These are phyloP conservation scores for Myochromella boudieri DNA, from an alignment of 768 basidiomycete species.

Conservation along the genomic window DNA sequence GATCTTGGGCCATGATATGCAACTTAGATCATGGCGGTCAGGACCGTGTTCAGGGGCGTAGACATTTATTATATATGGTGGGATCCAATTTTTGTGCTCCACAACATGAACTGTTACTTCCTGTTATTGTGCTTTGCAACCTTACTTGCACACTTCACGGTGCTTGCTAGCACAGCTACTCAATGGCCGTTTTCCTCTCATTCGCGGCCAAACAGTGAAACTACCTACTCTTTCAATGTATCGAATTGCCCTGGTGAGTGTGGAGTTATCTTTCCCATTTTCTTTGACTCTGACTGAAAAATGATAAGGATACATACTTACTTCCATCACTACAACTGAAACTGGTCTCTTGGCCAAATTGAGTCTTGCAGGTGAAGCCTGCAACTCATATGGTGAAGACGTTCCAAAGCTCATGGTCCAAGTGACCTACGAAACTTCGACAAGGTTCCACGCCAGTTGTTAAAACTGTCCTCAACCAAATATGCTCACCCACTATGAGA, in stretches of 20 bases:
- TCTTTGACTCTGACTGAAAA: neutral
- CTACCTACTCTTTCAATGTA: constrained; percentile 15
- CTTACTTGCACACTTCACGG: constrained; percentile 7
- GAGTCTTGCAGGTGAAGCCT: constrained; percentile 51
- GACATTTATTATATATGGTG: too few species aligned
- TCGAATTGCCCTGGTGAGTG: constrained; percentile 8
- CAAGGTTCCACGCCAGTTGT: constrained; percentile 34
- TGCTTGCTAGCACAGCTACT: constrained; percentile 11
- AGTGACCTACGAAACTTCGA: constrained; percentile 62
- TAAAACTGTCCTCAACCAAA: neutral
- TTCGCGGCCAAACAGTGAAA: neutral
- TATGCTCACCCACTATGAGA: neutral
- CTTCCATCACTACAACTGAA: constrained; percentile 38
- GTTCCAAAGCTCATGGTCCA: constrained; percentile 58
- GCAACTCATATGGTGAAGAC: constrained; percentile 67
- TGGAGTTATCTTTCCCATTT: neutral
- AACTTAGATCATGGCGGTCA: too few species aligned
- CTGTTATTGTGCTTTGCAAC: constrained; percentile 3
- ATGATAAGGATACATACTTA: constrained; percentile 53
- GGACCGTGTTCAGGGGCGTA: too few species aligned
- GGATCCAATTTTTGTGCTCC: too few species aligned
- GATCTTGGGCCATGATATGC: too few species aligned
- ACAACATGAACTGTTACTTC: constrained; percentile 15
- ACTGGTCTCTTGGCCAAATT: constrained; percentile 57
- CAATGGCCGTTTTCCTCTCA: constrained; percentile 6